These are phyloP conservation scores for Penicillium nordicum DNA, from an alignment of 2,329 filamentous ascomycete species.

Conservation along the genomic window DNA sequence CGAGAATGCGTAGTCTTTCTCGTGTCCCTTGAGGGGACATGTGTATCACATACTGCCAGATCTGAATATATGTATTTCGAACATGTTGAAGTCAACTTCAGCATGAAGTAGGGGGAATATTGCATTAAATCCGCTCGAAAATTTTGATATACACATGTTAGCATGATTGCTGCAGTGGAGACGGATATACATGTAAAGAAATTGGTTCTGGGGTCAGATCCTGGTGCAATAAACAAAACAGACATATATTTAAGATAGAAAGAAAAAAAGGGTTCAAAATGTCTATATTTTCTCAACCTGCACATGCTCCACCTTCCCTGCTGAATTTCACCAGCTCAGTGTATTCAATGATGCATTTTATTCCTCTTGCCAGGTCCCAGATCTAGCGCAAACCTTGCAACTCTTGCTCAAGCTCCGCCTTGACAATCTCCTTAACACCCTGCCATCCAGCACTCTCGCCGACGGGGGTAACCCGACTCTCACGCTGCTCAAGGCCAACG, in stretches of 20 bases:
- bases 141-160: background rate
- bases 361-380: background rate
- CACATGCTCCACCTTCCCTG: background rate
- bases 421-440: conserved; percentile 1
- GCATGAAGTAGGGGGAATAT: background rate
- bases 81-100: background rate
- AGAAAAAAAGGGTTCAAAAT: background rate
- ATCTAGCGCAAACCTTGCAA: background rate
- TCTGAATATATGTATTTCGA: background rate
- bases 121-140: background rate
- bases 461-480: background rate
- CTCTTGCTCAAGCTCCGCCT: background rate
- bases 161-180: background rate
- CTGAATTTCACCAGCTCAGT: background rate
- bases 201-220: background rate
- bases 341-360: no score
- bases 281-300: background rate
- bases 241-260: background rate
- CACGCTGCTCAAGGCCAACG: conserved; percentile 67
- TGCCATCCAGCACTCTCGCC: background rate
- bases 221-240: background rate
- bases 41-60: background rate
- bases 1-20: background rate
- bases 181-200: background rate
- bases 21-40: background rate